A percentile compares a stretch with the other conserved stretches of the same genome.
Conservation (phyloP, 179 eudicot genomes). For the Camellia oleifera region DNA sequence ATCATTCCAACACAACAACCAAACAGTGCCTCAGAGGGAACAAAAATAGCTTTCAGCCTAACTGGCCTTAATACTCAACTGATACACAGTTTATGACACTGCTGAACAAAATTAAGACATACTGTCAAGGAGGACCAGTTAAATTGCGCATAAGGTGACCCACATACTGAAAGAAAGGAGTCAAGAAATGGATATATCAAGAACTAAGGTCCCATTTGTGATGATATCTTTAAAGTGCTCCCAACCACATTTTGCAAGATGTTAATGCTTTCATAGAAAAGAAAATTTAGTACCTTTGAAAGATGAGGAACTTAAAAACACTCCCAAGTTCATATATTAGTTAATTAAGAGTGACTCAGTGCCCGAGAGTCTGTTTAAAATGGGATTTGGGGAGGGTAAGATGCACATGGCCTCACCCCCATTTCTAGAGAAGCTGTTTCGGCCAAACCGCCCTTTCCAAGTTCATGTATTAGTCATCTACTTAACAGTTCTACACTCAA, state of each 20-base stretch:
- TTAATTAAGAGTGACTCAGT: too few relatives aligned
- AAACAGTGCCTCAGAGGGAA: constrained; percentile 7
- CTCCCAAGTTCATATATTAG: too few relatives aligned
- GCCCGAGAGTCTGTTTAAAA: too few relatives aligned
- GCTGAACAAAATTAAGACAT: constrained; percentile 28
- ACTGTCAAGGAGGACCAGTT: constrained; percentile 18
- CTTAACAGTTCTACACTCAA: constrained; percentile 1
- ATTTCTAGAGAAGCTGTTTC: too few relatives aligned
- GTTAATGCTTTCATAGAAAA: background rate
- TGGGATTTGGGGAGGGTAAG: too few relatives aligned
- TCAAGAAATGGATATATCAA: constrained; percentile 16
- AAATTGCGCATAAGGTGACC: constrained; percentile 16
- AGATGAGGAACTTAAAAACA: too few relatives aligned
- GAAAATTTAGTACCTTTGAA: background rate
- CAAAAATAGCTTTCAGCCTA: constrained; percentile 23
- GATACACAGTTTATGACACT: constrained; percentile 22
- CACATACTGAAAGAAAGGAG: constrained; percentile 14
- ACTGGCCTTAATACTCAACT: constrained; percentile 25
- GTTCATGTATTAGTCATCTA: background rate
- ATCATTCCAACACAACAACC: constrained; percentile 7
- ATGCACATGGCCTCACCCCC: too few relatives aligned
- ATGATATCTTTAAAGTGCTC: constrained; percentile 13
- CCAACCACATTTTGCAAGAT: constrained; percentile 17
- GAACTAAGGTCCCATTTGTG: constrained; percentile 10
- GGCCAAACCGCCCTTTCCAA: background rate